phyloP scores from a whole-genome alignment of 2,329 filamentous ascomycete species.

The Domatiomyces globalis region DNA sequence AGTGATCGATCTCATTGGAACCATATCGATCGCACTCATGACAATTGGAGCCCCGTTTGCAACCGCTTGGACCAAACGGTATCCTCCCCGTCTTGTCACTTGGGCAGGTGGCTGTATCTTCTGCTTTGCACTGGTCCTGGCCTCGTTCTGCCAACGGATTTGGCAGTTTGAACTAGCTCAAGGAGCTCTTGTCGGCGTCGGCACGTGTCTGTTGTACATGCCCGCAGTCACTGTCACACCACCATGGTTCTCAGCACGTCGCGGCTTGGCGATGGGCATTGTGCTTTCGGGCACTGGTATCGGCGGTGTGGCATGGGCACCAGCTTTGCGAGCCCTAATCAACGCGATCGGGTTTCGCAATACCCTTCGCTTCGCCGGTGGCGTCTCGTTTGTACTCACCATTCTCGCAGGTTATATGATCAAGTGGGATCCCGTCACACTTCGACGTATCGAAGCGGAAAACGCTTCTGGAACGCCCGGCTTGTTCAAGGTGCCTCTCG shows the following conservation, averaged over 20 bases:
- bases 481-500: conserved; percentile 20
- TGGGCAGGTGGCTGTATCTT: conserved; percentile 24
- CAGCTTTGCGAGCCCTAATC: conserved; percentile 22
- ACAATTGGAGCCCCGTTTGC: conserved; percentile 24
- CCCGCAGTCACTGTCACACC: conserved; percentile 42
- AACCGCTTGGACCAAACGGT: conserved; percentile 24
- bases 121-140: conserved; percentile 21
- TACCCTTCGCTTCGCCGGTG: conserved; percentile 24
- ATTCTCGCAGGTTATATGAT: conserved; percentile 16
- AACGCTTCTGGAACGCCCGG: conserved; percentile 2
- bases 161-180: conserved; percentile 50
- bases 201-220: conserved; percentile 49
- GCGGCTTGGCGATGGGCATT: conserved; percentile 48
- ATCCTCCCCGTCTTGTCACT: conserved; percentile 21
- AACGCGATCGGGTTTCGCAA: conserved; percentile 25
- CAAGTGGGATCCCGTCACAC: conserved; percentile 21
- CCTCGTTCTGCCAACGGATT: conserved; percentile 29
- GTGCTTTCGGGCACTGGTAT: conserved; percentile 44
- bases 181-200: conserved; percentile 47
- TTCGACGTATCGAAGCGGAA: conserved; percentile 10
- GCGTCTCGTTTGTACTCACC: conserved; percentile 22
- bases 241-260: conserved; percentile 47
- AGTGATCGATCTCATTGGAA: conserved; percentile 28
- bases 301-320: conserved; percentile 43
- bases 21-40: conserved; percentile 25